Evolutionary conservation across 192 early-diverging fungal species (phyloP).

Genomic region (Podochytrium sp.): DNA sequence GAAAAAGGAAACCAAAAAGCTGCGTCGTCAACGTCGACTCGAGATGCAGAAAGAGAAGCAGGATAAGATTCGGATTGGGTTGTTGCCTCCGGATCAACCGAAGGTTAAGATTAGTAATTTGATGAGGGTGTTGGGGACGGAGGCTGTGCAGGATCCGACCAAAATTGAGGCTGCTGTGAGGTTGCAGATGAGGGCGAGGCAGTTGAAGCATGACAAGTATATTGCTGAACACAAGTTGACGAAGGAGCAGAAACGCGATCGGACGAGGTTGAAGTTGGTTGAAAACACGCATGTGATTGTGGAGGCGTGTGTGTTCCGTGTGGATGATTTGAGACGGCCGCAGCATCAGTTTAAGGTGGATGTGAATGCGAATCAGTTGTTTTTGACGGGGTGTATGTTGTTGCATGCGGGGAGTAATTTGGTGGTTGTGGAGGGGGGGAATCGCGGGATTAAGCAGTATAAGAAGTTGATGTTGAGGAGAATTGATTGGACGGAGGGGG

Average conservation of each 20-base stretch:
- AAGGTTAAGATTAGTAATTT: conserved; percentile 92
- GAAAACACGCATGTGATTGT: conserved; percentile 73
- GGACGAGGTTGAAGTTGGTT: conserved; percentile 72
- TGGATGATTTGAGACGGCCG: conserved; percentile 78
- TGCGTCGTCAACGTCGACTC: conserved; percentile 83
- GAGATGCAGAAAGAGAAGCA: conserved; percentile 91
- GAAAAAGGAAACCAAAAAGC: conserved; percentile 88
- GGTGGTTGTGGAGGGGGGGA: conserved; percentile 93
- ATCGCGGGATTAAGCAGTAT: conserved; percentile 85
- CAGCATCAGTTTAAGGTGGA: conserved; percentile 91
- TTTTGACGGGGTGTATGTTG: conserved; percentile 82
- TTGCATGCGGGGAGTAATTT: conserved; percentile 73
- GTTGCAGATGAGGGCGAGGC: conserved; percentile 79
- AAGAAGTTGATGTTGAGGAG: conserved; percentile 96
- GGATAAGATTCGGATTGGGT: conserved; percentile 91
- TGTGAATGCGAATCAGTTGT: conserved; percentile 82
- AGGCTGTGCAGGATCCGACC: conserved; percentile 94
- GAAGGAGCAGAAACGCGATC: conserved; percentile 81
- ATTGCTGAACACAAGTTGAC: conserved; percentile 87
- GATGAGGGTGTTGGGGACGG: conserved; percentile 93
- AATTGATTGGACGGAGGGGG: conserved; percentile 85
- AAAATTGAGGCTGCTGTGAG: conserved; percentile 91
- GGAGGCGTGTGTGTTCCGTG: conserved; percentile 84
- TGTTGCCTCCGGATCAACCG: conserved; percentile 89
- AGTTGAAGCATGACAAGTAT: conserved; percentile 77